Base-by-base conservation (phyloP, 257 asterid genomes). In the Solanum sejunctum region DNA sequence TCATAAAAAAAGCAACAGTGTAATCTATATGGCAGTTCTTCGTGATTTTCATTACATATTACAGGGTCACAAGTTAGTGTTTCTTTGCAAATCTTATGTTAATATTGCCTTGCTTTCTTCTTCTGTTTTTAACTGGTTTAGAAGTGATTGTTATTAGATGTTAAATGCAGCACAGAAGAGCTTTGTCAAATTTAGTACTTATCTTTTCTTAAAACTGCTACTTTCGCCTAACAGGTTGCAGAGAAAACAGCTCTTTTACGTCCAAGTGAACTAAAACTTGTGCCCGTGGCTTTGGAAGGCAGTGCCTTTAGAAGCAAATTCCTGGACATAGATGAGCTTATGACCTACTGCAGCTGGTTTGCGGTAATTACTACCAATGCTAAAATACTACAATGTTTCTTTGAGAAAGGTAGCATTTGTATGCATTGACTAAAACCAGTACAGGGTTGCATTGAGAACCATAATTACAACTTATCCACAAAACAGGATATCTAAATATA, bases 341-440 rank as follows among this genome's bases (percentile, higher is more conserved):
- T 95, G 97, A 91, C 93, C 93, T 95, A 97, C 91, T 95, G 99
- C 93, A 93, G 98, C 92, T 97, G 98, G 99, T 92, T 97, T 88
- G 98, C 98, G 67, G 98, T 96, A 94, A 95, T 98, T 86, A 82
- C 86, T 82, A 66, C 78, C 58, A 6, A 51, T 52, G 26, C 63
- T 77, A 77, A 26, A 23, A 51, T 77, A 9, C 82, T 77, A 5
- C 47, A 77, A 5, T 36, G 41, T 36, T 36, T 36, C 5, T 36
- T 4, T 36, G 41, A 36, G 6, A 36, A 36, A 36, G 41, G 41
- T 36, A 36, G 41, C 41, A 36, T 36, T 36, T 36, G 41, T 36
- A 36, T 36, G 41, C 6, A 36, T 36, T 5, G 41, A 36, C 41
- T 36, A 36, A 36, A 36, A 36, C 41, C 41, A 36, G 41, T 36